These are phyloP conservation scores for Physaria fendleri DNA, from an alignment of 345 rosid genomes.

Conservation along the genomic window DNA sequence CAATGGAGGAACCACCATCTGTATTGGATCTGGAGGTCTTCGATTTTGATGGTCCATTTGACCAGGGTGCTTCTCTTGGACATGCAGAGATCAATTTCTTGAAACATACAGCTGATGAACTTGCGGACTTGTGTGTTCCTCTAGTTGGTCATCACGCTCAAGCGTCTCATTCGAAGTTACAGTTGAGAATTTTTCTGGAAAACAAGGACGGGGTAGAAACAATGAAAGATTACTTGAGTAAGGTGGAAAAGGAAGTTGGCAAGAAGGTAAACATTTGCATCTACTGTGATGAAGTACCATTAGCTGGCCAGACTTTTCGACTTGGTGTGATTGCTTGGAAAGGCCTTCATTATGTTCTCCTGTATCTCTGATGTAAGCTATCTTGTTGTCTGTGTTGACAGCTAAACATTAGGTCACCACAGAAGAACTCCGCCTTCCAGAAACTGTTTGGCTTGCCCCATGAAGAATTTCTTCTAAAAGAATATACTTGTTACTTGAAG, in stretches of 20 bases:
- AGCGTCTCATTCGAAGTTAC: conserved; percentile 76
- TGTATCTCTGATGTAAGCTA: conserved; percentile 7
- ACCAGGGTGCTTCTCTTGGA: conserved; percentile 79
- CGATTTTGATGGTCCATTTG: conserved; percentile 91
- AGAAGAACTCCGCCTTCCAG: conserved; percentile 67
- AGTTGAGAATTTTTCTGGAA: conserved; percentile 67
- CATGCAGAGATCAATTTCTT: conserved; percentile 81
- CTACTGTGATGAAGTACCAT: background rate
- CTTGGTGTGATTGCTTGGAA: background rate
- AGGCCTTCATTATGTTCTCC: background rate
- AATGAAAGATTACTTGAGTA: conserved; percentile 63
- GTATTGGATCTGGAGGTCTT: conserved; percentile 82
- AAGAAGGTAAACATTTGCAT: conserved; percentile 53
- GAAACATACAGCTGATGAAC: conserved; percentile 63
- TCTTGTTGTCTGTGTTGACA: conserved; percentile 27
- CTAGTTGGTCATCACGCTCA: conserved; percentile 81
- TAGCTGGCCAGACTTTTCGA: background rate
- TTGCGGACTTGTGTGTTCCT: conserved; percentile 69
- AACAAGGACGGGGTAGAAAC: conserved; percentile 73
- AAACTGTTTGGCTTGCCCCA: conserved; percentile 78
- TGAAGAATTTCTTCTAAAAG: conserved; percentile 80
- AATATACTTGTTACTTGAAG: conserved; percentile 68
- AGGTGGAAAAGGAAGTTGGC: conserved; percentile 91
- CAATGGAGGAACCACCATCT: conserved; percentile 93
- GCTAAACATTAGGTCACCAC: conserved; percentile 78